Evolutionary conservation across 108 stramenopile genomes (phyloP).

Genomic region (Cyclotella cryptica): DNA sequence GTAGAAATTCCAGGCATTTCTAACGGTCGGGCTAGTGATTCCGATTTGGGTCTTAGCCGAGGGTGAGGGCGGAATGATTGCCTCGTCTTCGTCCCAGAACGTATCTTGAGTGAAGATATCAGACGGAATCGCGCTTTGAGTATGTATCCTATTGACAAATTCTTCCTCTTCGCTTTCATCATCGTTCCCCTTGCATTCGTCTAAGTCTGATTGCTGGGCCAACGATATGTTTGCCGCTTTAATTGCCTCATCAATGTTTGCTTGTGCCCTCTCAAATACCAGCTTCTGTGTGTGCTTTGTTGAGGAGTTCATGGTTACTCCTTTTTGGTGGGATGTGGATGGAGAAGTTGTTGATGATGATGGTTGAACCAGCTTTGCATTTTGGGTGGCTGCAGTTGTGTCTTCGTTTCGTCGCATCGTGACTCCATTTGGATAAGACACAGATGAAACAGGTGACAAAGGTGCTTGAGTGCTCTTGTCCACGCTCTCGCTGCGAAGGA

Average conservation of each 20-base stretch:
- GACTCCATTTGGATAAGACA: conserved; percentile 1
- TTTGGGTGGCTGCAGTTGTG: not conserved
- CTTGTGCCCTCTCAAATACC: conserved; percentile 38
- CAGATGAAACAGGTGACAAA: not conserved
- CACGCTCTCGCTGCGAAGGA: not conserved
- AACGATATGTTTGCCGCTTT: conserved; percentile 19
- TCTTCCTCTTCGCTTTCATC: conserved; percentile 21
- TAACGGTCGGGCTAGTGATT: not conserved
- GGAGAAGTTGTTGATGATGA: not conserved
- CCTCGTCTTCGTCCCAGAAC: conserved; percentile 38
- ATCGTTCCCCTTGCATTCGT: not conserved
- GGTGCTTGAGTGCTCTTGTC: not conserved
- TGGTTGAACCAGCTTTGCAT: not conserved
- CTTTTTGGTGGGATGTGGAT: not conserved
- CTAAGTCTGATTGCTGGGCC: not conserved
- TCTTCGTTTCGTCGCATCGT: not conserved
- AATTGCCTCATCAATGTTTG: conserved; percentile 33
- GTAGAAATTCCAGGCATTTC: conserved; percentile 46
- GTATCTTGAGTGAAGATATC: conserved; percentile 33
- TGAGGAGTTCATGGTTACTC: not conserved
- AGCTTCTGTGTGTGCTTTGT: conserved; percentile 17
- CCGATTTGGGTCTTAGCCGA: not conserved
- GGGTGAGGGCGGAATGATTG: conserved; percentile 15
- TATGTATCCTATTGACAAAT: not conserved
- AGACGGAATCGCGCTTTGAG: conserved; percentile 9